These are phyloP conservation scores for Diutina siamensis DNA, from an alignment of 1,139 yeast species.

Conservation along the genomic window DNA sequence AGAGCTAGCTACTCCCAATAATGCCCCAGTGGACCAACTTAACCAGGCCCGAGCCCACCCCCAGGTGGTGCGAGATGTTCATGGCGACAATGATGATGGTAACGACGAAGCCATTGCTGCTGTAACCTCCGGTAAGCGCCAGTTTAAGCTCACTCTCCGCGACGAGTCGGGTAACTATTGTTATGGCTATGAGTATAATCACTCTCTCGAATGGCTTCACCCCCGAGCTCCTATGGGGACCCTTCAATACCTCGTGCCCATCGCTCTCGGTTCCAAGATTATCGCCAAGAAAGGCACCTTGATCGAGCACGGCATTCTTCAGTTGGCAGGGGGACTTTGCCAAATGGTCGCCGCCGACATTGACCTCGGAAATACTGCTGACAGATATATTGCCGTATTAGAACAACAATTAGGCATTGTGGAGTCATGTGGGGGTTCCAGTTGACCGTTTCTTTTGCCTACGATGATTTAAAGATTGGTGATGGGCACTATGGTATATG, in stretches of 20 bases:
- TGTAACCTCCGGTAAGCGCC: slow-evolving; percentile 5
- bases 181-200: slow-evolving; percentile 29
- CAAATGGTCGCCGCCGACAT: slow-evolving; percentile 23
- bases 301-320: slow-evolving; percentile 23
- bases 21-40: slow-evolving; percentile 28
- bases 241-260: slow-evolving; percentile 12
- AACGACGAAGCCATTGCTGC: slow-evolving; percentile 11
- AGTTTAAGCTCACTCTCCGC: slow-evolving; percentile 23
- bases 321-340: slow-evolving; percentile 21
- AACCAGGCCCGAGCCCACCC: slow-evolving; percentile 9
- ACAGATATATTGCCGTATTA: slow-evolving; percentile 24
- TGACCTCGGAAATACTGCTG: slow-evolving; percentile 17
- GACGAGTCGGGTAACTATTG: slow-evolving; percentile 23
- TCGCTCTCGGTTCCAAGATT: slow-evolving; percentile 30
- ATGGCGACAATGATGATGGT: slow-evolving; percentile 12
- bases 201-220: slow-evolving; percentile 22
- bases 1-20: slow-evolving; percentile 27
- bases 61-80: slow-evolving; percentile 22
- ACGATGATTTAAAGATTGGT: too few relatives aligned
- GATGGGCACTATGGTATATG: too few relatives aligned
- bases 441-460: too few relatives aligned
- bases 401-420: slow-evolving; percentile 12
- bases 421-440: too few relatives aligned
- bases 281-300: slow-evolving; percentile 22
- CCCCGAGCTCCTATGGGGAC: slow-evolving; percentile 16